Evolutionary conservation across 805 yeast species (phyloP).

Genomic region (Cyberlindnera euphorbiae): DNA sequence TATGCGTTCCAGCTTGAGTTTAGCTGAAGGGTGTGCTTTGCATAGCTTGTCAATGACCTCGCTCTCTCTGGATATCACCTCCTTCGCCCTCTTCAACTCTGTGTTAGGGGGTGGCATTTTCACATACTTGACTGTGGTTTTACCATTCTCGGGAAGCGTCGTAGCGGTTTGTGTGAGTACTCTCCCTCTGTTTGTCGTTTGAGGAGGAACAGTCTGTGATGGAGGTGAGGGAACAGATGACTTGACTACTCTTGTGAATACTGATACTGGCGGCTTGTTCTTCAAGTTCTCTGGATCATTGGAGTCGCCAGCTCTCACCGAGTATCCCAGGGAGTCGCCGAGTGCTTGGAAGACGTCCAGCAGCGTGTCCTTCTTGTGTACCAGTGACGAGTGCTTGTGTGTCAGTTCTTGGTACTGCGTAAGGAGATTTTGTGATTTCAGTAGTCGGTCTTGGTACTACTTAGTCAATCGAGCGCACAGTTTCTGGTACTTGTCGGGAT

Average conservation of each 20-base stretch:
- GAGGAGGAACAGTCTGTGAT: no score
- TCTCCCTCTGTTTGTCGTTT: no score
- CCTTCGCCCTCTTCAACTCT: not conserved
- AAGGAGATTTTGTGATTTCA: conserved; percentile 3
- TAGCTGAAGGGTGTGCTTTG: not conserved
- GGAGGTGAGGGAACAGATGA: no score
- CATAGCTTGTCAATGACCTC: not conserved
- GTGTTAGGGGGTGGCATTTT: not conserved
- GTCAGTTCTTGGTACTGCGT: conserved; percentile 8
- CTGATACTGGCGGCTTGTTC: no score
- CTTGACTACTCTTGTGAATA: not conserved
- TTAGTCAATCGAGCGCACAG: conserved; percentile 5
- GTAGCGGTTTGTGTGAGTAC: no score
- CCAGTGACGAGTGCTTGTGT: conserved; percentile 4
- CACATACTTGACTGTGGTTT: no score
- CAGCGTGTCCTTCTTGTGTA: conserved; percentile 5
- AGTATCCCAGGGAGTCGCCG: not conserved
- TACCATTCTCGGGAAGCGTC: not conserved
- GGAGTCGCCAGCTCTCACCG: not conserved
- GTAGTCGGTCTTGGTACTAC: conserved; percentile 11
- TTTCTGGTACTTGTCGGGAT: conserved; percentile 5
- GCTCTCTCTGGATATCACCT: not conserved
- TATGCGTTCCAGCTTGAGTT: conserved; percentile 3
- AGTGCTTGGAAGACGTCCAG: conserved; percentile 4
- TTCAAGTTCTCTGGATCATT: no score